Evolutionary conservation across 129 eudicot species (phyloP), one percentile per base, ranked within the genome.

Genomic region (Artemisia annua): DNA sequence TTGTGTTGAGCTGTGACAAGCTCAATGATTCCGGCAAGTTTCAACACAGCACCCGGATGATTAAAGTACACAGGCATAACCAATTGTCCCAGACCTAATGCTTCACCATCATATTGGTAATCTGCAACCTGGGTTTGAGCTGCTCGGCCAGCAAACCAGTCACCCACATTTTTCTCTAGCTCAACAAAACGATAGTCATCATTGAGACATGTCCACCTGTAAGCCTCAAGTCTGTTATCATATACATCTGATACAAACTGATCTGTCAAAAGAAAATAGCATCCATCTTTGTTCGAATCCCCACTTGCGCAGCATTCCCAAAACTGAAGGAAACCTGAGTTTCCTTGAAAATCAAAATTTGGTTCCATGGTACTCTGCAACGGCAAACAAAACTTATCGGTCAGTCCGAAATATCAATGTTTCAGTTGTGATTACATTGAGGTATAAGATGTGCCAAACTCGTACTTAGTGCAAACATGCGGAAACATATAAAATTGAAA

Each of bases 141-240:
- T 19, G 70, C 56, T 17, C 70, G 43, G 18, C 70, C 70, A 16
- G 70, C 35, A 17, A 48, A 66, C 70, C 70, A 66, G 70, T 35
- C 13, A 5, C 56, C 70, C 16, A 19, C 58, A 0, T 15, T 24
- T 20, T 18, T 49, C 6, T 48, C 19, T 11, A 11, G 46, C 2
- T 1, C 58, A 67, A 49, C 13, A 4, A 16, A 17, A 22, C 7
- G 12, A 12, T 4, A 0, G 2, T 48, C 20, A 3, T 12, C 11
- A 39, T 39, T 43, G 26, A 48, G 58, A 67, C 28, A 48, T 48
- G 9, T 67, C 71, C 9, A 7, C 71, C 71, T 67, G 18, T 67
- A 48, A 67, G 6, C 17, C 17, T 18, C 4, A 18, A 66, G 56
- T 66, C 17, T 17, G 11, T 18, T 11, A 11, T 67, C 3, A 11